Evolutionary conservation across 805 yeast species (phyloP), one percentile per base, ranked within the genome.

Genomic region (Millerozyma acaciae): DNA sequence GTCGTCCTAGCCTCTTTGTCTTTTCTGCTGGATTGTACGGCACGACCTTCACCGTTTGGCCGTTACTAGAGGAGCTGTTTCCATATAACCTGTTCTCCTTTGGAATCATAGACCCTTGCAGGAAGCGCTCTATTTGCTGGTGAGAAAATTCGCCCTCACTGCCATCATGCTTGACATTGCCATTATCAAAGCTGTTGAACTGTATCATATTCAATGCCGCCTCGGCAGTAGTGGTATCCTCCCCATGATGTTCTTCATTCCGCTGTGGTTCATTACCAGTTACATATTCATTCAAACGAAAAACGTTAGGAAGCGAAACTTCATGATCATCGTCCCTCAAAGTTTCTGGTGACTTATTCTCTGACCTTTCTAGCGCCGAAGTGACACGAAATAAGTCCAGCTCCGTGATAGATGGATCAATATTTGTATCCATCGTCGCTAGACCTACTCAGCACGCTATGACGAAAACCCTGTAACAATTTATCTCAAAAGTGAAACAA

Each of bases 1-100:
- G 68, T 22, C 69, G 33, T 2, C 69, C 69, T 15, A 63, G 42
- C 13, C 69, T 45, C 32, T 54, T 51, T 8, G 62, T 45, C 33
- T 55, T 55, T 18, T 50, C 50, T 16, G 43, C 36, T n/a, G 64
- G 67, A 24, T 51, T 44, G 38, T 61, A 63, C 22, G 50, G 59
- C 17, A 57, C 63, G 22, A 62, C 41, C 26, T 46, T 44, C 4
- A 38, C 41, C 6, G 26, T 14, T 18, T 36, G 20, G 16, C 16
- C 12, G 5, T 23, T 21, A 8, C 20, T 26, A 2, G 33, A 10
- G 10, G 19, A 21, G 7, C 23, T 21, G 2, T 24, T 8, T n/a
- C 19, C 13, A 19, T 30, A 26, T 10, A 21, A 4, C 5, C 15
- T 16, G 7, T 19, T 28, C 3, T 26, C 23, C 13, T n/a, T n/a